A percentile compares a stretch with the other conserved stretches of the same genome.
These are phyloP conservation scores for Ustilago tritici DNA, from an alignment of 1,284 basidiomycete genomes.

Conservation along the genomic window DNA sequence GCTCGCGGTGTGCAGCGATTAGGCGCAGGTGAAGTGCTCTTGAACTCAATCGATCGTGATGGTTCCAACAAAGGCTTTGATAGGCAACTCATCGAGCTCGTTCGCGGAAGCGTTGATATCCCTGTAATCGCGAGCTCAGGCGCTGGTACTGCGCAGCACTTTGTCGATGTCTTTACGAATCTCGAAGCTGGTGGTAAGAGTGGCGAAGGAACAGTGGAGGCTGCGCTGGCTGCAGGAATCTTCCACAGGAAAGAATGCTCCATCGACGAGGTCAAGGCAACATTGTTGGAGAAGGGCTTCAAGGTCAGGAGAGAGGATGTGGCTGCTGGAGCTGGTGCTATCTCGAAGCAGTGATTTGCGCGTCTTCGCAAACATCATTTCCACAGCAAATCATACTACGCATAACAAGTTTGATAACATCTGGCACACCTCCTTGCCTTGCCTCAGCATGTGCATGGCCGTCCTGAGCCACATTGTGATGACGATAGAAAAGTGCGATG, in stretches of 20 bases:
- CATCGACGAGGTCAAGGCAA: conserved; percentile 71
- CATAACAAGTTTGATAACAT: not conserved
- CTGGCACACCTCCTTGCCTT: not conserved
- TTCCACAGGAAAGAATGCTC: conserved; percentile 91
- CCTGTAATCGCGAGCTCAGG: conserved; percentile 94
- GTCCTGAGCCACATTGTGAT: not conserved
- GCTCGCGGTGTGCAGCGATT: conserved; percentile 87
- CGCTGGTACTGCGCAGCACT: conserved; percentile 85
- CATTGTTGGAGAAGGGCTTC: conserved; percentile 61
- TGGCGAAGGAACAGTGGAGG: conserved; percentile 76
- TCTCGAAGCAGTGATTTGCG: conserved; percentile 33
- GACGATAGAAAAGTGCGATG: not conserved
- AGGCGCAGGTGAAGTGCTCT: conserved; percentile 92
- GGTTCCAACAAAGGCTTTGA: conserved; percentile 95
- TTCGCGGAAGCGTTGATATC: conserved; percentile 82
- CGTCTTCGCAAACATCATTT: not conserved
- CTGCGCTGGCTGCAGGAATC: conserved; percentile 95
- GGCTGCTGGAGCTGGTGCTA: conserved; percentile 48
- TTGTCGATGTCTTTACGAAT: conserved; percentile 77
- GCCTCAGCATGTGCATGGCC: not conserved
- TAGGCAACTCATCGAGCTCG: conserved; percentile 79
- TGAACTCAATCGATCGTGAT: conserved; percentile 97
- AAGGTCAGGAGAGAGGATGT: conserved; percentile 55
- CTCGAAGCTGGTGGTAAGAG: conserved; percentile 5
- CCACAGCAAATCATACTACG: not conserved